Percentiles rank a stretch among this genome's conserved stretches.
Evolutionary conservation across 768 basidiomycete genomes (phyloP).

Genomic region (Thelephora ganbajun): DNA sequence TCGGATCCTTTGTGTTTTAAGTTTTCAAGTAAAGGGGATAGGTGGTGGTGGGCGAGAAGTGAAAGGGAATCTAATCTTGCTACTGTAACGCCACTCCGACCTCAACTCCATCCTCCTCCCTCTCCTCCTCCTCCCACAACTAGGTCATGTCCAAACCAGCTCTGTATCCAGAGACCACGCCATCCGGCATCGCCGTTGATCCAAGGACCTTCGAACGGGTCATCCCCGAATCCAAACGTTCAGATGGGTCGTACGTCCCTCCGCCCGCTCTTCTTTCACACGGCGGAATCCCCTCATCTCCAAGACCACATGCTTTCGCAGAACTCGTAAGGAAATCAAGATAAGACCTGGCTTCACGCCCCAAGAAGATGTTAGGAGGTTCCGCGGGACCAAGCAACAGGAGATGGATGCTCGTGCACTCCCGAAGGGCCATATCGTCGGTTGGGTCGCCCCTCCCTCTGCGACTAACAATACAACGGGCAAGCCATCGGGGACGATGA

Average conservation of each 20-base stretch:
- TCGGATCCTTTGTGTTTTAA: too few species aligned
- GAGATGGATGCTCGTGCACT: constrained; percentile 50
- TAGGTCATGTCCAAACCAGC: constrained; percentile 59
- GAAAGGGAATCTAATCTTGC: not conserved
- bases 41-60: not conserved
- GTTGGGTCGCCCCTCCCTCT: constrained; percentile 57
- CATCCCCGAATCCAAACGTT: constrained; percentile 68
- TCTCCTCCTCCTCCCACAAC: not conserved
- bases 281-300: not conserved
- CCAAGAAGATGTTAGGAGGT: constrained; percentile 84
- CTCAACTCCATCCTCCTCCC: not conserved
- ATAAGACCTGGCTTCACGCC: constrained; percentile 90
- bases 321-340: constrained; percentile 77
- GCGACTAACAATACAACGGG: constrained; percentile 17
- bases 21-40: too few species aligned
- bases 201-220: constrained; percentile 79
- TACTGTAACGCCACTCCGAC: not conserved
- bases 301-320: constrained; percentile 17
- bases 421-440: constrained; percentile 71
- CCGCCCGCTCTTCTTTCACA: not conserved
- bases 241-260: constrained; percentile 70
- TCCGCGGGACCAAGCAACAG: constrained; percentile 64
- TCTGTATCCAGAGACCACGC: constrained; percentile 53
- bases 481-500: constrained; percentile 17
- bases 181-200: constrained; percentile 73